Conservation (phyloP, 2,329 filamentous ascomycete genomes). For the Teratosphaeria gauchensis region DNA sequence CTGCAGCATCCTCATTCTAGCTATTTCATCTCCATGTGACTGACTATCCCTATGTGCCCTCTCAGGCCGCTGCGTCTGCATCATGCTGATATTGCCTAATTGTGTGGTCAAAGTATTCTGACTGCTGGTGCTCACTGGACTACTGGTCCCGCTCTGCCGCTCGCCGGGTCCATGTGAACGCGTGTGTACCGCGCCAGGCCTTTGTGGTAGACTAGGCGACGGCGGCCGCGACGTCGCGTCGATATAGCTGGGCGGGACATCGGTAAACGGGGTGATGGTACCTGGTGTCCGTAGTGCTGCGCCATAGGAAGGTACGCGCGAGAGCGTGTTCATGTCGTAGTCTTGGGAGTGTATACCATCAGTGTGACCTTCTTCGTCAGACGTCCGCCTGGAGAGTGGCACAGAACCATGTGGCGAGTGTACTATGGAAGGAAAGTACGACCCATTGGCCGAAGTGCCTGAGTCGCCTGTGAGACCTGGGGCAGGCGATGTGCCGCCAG, state of each 20-base stretch:
- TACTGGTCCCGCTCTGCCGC: slow-evolving; percentile 11
- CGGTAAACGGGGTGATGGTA: slow-evolving; percentile 30
- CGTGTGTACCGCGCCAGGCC: slow-evolving; percentile 20
- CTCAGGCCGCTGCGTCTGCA: neutral
- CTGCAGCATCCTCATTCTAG: slow-evolving; percentile 6
- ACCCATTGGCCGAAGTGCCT: slow-evolving; percentile 5
- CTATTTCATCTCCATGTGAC: slow-evolving; percentile 1
- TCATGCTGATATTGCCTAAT: slow-evolving; percentile 5
- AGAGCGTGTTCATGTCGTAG: slow-evolving; percentile 39
- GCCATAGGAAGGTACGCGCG: slow-evolving; percentile 43
- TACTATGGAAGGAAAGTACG: slow-evolving; percentile 15
- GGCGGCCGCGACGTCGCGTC: slow-evolving; percentile 36
- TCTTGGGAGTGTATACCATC: slow-evolving; percentile 14
- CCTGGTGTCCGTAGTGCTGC: slow-evolving; percentile 39
- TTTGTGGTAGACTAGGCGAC: slow-evolving; percentile 17
- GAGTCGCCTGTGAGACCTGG: slow-evolving; percentile 12
- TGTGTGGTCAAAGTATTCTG: slow-evolving; percentile 9
- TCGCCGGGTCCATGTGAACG: slow-evolving; percentile 13
- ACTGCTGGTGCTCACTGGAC: slow-evolving; percentile 13
- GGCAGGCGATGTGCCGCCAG: slow-evolving; percentile 23
- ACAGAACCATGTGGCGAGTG: slow-evolving; percentile 19
- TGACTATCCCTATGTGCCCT: slow-evolving; percentile 4
- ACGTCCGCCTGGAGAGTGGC: slow-evolving; percentile 25
- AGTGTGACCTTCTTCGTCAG: slow-evolving; percentile 18
- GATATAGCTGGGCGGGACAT: slow-evolving; percentile 36